Conservation (phyloP, 768 basidiomycete species). For the Filobasidium floriforme region DNA sequence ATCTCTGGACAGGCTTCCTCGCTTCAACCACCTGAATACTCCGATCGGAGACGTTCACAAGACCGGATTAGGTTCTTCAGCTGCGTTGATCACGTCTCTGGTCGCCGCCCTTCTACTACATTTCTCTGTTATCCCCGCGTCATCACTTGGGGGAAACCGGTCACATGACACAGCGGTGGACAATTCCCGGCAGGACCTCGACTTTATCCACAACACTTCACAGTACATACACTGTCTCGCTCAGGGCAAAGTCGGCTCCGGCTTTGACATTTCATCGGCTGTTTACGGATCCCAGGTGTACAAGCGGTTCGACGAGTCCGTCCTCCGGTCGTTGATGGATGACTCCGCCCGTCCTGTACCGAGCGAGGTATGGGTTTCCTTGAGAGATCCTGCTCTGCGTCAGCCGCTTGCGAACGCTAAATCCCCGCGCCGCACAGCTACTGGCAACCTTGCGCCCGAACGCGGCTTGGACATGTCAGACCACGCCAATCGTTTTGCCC, state of each 20-base stretch:
- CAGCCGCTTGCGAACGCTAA: neutral
- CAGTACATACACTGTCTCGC: constrained; percentile 93
- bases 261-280: constrained; percentile 91
- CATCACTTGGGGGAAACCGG: neutral
- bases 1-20: constrained; percentile 62
- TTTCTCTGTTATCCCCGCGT: constrained; percentile 55
- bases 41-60: constrained; percentile 80
- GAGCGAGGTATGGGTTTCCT: neutral
- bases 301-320: constrained; percentile 38
- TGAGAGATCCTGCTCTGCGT: no score
- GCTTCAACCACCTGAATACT: constrained; percentile 66
- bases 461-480: constrained; percentile 62
- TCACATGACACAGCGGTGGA: constrained; percentile 27
- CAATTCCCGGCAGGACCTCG: constrained; percentile 43
- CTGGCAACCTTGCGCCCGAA: constrained; percentile 2
- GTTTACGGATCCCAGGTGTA: constrained; percentile 93
- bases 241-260: constrained; percentile 95
- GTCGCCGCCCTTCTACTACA: constrained; percentile 77
- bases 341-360: constrained; percentile 48
- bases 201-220: constrained; percentile 78
- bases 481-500: constrained; percentile 70
- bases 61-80: constrained; percentile 93
- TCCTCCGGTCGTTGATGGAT: constrained; percentile 61
- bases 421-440: neutral
- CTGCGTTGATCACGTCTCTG: constrained; percentile 91